These are phyloP conservation scores for Epichloe bromicola DNA, from an alignment of 2,329 filamentous ascomycete genomes.

Conservation along the genomic window DNA sequence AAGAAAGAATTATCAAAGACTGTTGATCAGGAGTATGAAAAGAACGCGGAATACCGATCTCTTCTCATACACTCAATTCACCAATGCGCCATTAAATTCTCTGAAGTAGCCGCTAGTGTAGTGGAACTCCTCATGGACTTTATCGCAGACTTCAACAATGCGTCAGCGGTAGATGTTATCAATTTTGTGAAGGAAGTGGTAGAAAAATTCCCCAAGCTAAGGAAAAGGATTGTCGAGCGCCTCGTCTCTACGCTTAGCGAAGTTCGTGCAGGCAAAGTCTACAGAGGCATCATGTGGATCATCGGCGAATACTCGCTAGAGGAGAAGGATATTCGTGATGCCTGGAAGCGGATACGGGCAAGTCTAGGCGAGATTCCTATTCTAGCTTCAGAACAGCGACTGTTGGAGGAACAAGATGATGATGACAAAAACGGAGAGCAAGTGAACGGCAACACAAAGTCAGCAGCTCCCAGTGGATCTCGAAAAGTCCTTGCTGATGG, in stretches of 20 bases:
- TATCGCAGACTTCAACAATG: slow-evolving; percentile 95
- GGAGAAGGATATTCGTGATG: slow-evolving; percentile 85
- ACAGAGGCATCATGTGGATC: slow-evolving; percentile 93
- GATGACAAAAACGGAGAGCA: slow-evolving; percentile 52
- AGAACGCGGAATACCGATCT: slow-evolving; percentile 90
- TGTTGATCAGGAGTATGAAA: slow-evolving; percentile 96
- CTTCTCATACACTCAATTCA: slow-evolving; percentile 95
- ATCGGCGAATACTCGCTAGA: slow-evolving; percentile 94
- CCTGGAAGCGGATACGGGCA: slow-evolving; percentile 89
- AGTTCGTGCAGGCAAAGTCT: slow-evolving; percentile 93
- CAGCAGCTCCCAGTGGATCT: slow-evolving; percentile 66
- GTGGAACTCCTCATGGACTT: slow-evolving; percentile 98
- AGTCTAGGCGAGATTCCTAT: slow-evolving; percentile 96
- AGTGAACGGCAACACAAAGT: slow-evolving; percentile 68
- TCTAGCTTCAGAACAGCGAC: slow-evolving; percentile 80
- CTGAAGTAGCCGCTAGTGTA: slow-evolving; percentile 91
- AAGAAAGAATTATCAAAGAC: slow-evolving; percentile 98
- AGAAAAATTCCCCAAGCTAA: slow-evolving; percentile 84
- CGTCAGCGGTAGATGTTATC: slow-evolving; percentile 92
- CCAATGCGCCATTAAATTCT: slow-evolving; percentile 97
- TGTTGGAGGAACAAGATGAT: slow-evolving; percentile 74
- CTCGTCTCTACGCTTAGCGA: slow-evolving; percentile 84
- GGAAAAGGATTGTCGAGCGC: slow-evolving; percentile 74
- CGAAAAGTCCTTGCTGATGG: slow-evolving; percentile 89
- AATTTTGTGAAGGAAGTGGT: slow-evolving; percentile 98